Conservation (phyloP, 257 asterid genomes). For the Datura wrightii region DNA sequence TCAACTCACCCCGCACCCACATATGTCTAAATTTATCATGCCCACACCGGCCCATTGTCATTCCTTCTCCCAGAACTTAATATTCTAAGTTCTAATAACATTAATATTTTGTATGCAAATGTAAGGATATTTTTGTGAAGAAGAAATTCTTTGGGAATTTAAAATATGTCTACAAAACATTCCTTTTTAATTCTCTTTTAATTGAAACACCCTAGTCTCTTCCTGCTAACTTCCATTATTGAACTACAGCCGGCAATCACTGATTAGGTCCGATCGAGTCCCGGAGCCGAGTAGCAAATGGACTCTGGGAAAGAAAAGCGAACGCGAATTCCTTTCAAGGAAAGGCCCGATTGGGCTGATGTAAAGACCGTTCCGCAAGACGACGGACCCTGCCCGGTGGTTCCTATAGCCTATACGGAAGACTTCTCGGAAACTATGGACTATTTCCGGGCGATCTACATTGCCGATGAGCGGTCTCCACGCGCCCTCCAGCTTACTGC, state of each 20-base stretch:
- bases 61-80: too few relatives aligned
- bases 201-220: background rate
- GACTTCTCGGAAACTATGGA: constrained; percentile 87
- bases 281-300: constrained; percentile 22
- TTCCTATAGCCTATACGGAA: constrained; percentile 75
- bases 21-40: too few relatives aligned
- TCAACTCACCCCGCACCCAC: too few relatives aligned
- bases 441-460: constrained; percentile 83
- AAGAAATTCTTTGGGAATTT: too few relatives aligned
- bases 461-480: constrained; percentile 81
- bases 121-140: too few relatives aligned
- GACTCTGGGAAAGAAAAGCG: constrained; percentile 27
- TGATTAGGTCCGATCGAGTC: background rate
- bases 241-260: background rate
- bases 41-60: too few relatives aligned
- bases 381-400: constrained; percentile 93
- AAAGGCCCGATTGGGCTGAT: constrained; percentile 85
- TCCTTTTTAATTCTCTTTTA: too few relatives aligned
- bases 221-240: background rate
- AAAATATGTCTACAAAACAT: too few relatives aligned
- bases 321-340: constrained; percentile 52
- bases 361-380: constrained; percentile 79
- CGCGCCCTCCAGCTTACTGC: constrained; percentile 82
- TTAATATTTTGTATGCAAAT: too few relatives aligned
- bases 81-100: too few relatives aligned